Evolutionary conservation across 345 rosid species (phyloP).

Genomic region (Trapa bicornis): DNA sequence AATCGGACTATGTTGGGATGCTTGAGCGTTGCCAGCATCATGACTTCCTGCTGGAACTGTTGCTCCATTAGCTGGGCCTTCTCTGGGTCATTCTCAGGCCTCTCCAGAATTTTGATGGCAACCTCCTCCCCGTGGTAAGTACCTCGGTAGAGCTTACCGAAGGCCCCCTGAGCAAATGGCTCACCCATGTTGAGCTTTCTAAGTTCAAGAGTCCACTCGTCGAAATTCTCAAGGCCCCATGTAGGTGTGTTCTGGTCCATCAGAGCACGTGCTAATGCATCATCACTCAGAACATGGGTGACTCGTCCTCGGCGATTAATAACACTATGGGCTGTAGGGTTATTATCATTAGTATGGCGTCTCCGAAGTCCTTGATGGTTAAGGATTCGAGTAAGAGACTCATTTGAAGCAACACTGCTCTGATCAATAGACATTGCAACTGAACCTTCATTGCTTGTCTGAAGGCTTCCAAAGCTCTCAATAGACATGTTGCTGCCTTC

Average conservation of each 20-base stretch:
- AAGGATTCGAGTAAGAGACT: slow-evolving; percentile 32
- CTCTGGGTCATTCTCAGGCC: slow-evolving; percentile 15
- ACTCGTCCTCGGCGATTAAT: slow-evolving; percentile 21
- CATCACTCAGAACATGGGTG: slow-evolving; percentile 25
- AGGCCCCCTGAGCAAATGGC: slow-evolving; percentile 37
- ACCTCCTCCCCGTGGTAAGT: slow-evolving; percentile 34
- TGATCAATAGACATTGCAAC: slow-evolving; percentile 32
- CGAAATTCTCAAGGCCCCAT: slow-evolving; percentile 22
- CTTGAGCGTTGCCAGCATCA: slow-evolving; percentile 28
- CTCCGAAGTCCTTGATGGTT: slow-evolving; percentile 28
- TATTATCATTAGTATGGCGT: slow-evolving; percentile 22
- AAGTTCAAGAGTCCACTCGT: slow-evolving; percentile 30
- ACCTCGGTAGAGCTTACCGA: slow-evolving; percentile 36
- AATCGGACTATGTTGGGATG: slow-evolving; percentile 32
- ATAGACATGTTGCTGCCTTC: slow-evolving; percentile 37
- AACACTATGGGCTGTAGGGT: slow-evolving; percentile 19
- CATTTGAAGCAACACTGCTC: slow-evolving; percentile 35
- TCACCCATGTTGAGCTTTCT: slow-evolving; percentile 31
- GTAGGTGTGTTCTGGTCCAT: slow-evolving; percentile 26
- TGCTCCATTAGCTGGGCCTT: slow-evolving; percentile 29
- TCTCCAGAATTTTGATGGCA: slow-evolving; percentile 19
- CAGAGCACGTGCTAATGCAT: slow-evolving; percentile 27
- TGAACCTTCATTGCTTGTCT: slow-evolving; percentile 36
- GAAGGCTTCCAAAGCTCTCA: slow-evolving; percentile 30
- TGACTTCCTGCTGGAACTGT: slow-evolving; percentile 36